phyloP scores from a whole-genome alignment of 139 green algal species.

The Coelastrella sp. region DNA sequence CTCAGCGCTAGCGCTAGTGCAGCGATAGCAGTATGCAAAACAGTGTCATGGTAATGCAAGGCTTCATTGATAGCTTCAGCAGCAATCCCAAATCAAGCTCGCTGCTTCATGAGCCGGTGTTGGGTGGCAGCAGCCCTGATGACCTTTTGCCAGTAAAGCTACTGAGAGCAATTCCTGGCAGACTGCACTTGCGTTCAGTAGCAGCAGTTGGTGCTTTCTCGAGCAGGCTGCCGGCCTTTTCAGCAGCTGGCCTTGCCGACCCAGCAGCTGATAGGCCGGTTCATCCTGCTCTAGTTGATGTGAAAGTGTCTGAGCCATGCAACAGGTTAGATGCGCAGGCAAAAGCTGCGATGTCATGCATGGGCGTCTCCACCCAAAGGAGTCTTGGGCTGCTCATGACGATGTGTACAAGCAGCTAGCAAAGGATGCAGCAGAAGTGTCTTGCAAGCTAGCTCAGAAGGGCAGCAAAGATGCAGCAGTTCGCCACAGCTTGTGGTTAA shows the following conservation, averaged over 20 bases:
- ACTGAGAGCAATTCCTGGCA: neutral
- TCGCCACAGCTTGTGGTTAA: neutral
- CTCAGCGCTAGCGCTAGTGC: too few species aligned
- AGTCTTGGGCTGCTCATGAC: too few species aligned
- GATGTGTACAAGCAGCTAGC: neutral
- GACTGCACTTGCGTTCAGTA: neutral
- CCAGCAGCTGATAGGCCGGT: slow-evolving; percentile 5
- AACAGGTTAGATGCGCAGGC: too few species aligned
- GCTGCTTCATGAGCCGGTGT: neutral
- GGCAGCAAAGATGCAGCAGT: neutral
- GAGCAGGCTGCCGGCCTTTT: slow-evolving; percentile 1
- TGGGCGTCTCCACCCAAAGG: too few species aligned
- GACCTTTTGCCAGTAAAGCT: slow-evolving; percentile 12
- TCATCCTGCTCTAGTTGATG: neutral
- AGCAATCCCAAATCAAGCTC: neutral
- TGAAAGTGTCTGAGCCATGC: too few species aligned
- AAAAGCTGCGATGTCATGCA: too few species aligned
- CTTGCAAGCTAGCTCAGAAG: neutral
- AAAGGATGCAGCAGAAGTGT: too few species aligned
- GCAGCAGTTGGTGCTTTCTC: neutral
- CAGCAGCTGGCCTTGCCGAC: neutral
- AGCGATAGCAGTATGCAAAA: slow-evolving; percentile 10
- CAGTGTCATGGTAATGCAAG: neutral
- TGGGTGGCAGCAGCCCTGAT: neutral
- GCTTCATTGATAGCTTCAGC: neutral